Evolutionary conservation across 177 flowering plant species (phyloP).

Genomic region (Vitis hybrid): DNA sequence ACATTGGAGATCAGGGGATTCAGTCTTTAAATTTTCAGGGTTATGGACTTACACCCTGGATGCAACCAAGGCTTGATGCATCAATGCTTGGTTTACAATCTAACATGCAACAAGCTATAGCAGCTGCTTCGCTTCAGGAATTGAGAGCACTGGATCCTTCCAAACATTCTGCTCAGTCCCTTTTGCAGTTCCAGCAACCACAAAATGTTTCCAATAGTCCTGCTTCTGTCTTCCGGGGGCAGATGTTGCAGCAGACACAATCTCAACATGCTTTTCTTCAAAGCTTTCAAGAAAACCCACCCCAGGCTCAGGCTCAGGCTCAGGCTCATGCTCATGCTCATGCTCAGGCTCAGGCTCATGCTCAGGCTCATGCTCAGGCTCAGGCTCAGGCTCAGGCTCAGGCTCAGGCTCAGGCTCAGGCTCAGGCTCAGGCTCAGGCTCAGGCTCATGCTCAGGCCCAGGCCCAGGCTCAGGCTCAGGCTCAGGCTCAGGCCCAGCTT

Average conservation of each 20-base stretch:
- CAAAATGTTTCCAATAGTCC: slow-evolving; percentile 27
- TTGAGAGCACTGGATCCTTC: slow-evolving; percentile 33
- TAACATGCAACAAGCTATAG: slow-evolving; percentile 44
- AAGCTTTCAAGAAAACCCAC: slow-evolving; percentile 32
- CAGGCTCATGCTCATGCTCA: slow-evolving; percentile 20
- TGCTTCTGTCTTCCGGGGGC: slow-evolving; percentile 28
- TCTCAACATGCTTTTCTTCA: slow-evolving; percentile 30
- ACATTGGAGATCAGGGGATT: slow-evolving; percentile 39
- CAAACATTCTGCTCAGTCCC: slow-evolving; percentile 28
- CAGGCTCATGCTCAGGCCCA: too few relatives aligned
- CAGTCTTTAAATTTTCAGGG: slow-evolving; percentile 47
- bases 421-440: too few relatives aligned
- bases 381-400: too few relatives aligned
- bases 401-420: too few relatives aligned
- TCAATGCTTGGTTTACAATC: slow-evolving; percentile 42
- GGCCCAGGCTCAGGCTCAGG: too few relatives aligned
- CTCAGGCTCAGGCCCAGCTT: slow-evolving; percentile 15
- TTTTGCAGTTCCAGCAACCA: slow-evolving; percentile 37
- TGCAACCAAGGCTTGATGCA: slow-evolving; percentile 53
- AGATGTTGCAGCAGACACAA: slow-evolving; percentile 35
- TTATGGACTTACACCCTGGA: slow-evolving; percentile 43
- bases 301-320: slow-evolving; percentile 12
- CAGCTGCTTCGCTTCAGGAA: slow-evolving; percentile 42
- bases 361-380: slow-evolving; percentile 1
- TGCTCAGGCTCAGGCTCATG: too few relatives aligned